Evolutionary conservation across 2,329 filamentous ascomycete species (phyloP).

Genomic region (Penicillium polonicum): DNA sequence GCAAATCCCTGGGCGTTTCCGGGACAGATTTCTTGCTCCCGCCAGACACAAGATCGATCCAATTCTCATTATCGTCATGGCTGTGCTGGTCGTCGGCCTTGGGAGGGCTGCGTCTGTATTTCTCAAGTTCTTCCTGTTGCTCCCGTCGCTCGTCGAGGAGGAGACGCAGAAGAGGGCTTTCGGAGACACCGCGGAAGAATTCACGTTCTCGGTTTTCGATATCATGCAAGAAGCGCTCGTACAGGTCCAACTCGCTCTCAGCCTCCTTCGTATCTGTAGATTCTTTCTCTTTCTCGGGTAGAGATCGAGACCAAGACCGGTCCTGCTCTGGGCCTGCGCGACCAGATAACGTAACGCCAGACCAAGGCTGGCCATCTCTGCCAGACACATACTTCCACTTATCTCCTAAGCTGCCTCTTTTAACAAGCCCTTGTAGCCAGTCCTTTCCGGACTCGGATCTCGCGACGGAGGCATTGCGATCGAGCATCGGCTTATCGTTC

Average conservation of each 20-base stretch:
- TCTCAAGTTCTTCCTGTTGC: constrained; percentile 23
- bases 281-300: constrained; percentile 18
- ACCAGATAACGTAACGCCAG: constrained; percentile 24
- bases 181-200: constrained; percentile 27
- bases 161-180: constrained; percentile 38
- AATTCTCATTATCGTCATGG: constrained; percentile 25
- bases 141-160: constrained; percentile 35
- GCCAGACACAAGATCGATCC: constrained; percentile 30
- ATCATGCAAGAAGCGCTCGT: constrained; percentile 50
- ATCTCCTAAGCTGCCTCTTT: constrained; percentile 44
- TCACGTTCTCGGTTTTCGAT: constrained; percentile 35
- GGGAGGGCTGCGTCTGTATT: constrained; percentile 7
- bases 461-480: constrained; percentile 26
- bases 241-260: constrained; percentile 54
- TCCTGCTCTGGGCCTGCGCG: constrained; percentile 5
- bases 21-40: constrained; percentile 26
- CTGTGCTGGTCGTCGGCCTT: constrained; percentile 13
- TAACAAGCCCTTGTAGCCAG: constrained; percentile 43
- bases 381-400: constrained; percentile 37
- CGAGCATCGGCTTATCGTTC: constrained; percentile 45
- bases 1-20: constrained; percentile 14
- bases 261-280: constrained; percentile 18
- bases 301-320: constrained; percentile 9
- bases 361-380: constrained; percentile 23
- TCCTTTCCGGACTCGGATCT: constrained; percentile 34